Base-by-base conservation (phyloP, 306 rosid genomes). In the Cucumis cinereus region DNA sequence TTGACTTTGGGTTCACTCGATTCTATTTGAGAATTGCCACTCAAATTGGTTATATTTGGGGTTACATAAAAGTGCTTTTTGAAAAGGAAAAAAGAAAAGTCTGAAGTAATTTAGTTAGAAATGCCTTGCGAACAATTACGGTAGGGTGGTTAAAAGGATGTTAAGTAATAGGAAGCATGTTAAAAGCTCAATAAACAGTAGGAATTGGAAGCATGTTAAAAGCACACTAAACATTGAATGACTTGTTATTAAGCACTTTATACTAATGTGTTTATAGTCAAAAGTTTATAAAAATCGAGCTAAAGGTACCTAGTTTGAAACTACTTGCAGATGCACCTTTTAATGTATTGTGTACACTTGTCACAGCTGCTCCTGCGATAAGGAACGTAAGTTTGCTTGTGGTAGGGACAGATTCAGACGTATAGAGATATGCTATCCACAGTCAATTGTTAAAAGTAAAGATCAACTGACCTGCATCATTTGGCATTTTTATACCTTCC, bases 311-410 rank as follows among this genome's bases (percentile, higher is more conserved):
- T 30, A 0, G 16, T 14, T 60, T 26, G 14, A 28, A 59, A 59
- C 63, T 14, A 6, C n/a, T 13, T 59, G 15, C 67, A 60, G 30
- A 14, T 26, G 30, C 67, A 35, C 8, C 23, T 49, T 49, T 33
- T 15, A 47, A 38, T 54, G 35, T 63, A 52, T 40, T 72, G 24
- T 28, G 11, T 45, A 20, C 15, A 69, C 45, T 79, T 26, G 49
- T 43, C 74, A 68, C 74, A 68, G 74, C 57, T 70, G 41, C 75
- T 70, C 40, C 75, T 43, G 26, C 20, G n/a, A 23, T 41, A 12
- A 16, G 19, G 7, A 64, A 36, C 28, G 26, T 2, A 68, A 40
- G 53, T 68, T 68, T 43, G 36, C 33, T 43, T 35, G 41, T 68
- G 36, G 74, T 43, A 68, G 28, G 74, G 36, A 70, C 17, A 35